phyloP scores from a whole-genome alignment of 192 early-diverging fungal species.

The Coemansia aciculifera region DNA sequence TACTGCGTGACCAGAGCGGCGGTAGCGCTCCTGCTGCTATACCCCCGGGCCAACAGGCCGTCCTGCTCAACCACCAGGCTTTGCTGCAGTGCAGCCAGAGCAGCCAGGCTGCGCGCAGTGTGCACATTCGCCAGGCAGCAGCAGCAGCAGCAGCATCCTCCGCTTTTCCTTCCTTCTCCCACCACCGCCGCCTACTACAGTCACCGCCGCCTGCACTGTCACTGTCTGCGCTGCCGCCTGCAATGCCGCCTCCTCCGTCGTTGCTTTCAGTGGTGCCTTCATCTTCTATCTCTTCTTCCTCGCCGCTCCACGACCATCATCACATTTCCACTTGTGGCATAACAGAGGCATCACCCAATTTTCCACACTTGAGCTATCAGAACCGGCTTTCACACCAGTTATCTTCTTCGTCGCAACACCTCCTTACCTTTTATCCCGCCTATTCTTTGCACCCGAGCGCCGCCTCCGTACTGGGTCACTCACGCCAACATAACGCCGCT shows the following conservation, averaged over 20 bases:
- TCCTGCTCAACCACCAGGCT: neutral
- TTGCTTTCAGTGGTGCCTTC: neutral
- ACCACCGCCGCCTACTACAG: conserved; percentile 2
- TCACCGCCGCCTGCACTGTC: conserved; percentile 3
- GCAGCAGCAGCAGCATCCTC: neutral
- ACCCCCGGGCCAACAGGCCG: neutral
- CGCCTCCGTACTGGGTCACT: neutral
- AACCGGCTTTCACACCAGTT: neutral
- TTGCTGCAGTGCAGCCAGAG: neutral
- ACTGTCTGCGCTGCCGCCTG: neutral
- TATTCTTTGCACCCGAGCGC: neutral
- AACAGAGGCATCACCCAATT: neutral
- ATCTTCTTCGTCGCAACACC: neutral
- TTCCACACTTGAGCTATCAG: neutral
- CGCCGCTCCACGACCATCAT: neutral
- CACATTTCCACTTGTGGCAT: neutral
- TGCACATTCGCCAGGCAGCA: neutral
- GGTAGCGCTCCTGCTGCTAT: neutral
- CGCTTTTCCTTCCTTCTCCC: neutral
- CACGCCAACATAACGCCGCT: neutral
- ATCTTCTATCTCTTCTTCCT: neutral
- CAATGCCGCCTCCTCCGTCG: conserved; percentile 7
- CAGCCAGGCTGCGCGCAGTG: conserved; percentile 1
- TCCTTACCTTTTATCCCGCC: neutral
- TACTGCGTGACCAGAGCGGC: conserved; percentile 4